phyloP scores from a whole-genome alignment of 2,329 filamentous ascomycete genomes.

The Aspergillus unguis region DNA sequence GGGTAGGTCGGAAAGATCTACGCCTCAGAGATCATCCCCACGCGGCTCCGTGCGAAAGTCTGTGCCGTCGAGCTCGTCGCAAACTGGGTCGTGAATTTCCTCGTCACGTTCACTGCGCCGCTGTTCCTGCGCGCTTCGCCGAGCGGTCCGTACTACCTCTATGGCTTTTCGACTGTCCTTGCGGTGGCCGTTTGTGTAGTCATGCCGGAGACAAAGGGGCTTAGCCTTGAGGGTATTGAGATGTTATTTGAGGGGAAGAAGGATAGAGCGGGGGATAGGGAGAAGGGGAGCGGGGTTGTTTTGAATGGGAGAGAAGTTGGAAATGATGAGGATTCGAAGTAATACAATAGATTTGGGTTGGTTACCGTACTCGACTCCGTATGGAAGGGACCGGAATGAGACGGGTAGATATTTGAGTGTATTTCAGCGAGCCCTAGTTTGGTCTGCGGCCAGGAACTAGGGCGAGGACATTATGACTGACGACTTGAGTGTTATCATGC shows the following conservation, averaged over 20 bases:
- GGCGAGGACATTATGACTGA: too few species aligned
- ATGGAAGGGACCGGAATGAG: too few species aligned
- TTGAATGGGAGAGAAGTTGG: too few species aligned
- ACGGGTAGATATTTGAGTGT: too few species aligned
- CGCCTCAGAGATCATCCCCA: conserved; percentile 18
- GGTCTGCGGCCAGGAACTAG: too few species aligned
- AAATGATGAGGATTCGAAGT: too few species aligned
- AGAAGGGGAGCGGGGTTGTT: too few species aligned
- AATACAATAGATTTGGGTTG: too few species aligned
- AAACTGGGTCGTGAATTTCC: conserved; percentile 17
- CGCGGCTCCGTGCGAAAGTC: conserved; percentile 12
- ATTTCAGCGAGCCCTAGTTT: too few species aligned
- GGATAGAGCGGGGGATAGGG: too few species aligned
- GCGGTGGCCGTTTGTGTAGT: conserved; percentile 14
- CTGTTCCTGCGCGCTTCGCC: conserved; percentile 14
- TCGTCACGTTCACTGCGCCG: conserved; percentile 12
- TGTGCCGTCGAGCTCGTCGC: conserved; percentile 16
- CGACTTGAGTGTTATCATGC: too few species aligned
- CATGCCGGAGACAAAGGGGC: conserved; percentile 18
- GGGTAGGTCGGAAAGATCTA: conserved; percentile 17
- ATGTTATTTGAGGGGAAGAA: conserved; percentile 4
- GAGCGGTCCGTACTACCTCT: conserved; percentile 15
- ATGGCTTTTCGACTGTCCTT: conserved; percentile 15
- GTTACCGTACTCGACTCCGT: too few species aligned
- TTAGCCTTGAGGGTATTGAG: conserved; percentile 15